These are phyloP conservation scores for Salvia rosmarinus DNA, from an alignment of 257 asterid genomes.

Conservation along the genomic window DNA sequence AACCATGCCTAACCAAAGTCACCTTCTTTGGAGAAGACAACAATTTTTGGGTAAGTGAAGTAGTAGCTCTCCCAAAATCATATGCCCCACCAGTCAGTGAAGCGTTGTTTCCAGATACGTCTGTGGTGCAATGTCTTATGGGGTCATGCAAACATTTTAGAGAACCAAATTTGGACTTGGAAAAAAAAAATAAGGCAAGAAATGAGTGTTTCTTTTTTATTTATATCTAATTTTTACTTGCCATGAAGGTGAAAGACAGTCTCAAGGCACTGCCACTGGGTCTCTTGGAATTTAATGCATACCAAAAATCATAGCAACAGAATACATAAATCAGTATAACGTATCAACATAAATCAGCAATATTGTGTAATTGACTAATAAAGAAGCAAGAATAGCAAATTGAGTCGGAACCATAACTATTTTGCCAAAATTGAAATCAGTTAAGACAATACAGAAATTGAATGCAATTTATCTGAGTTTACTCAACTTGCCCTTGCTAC, in stretches of 20 bases:
- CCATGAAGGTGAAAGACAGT: background rate
- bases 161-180: background rate
- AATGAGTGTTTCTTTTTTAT: background rate
- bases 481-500: background rate
- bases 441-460: background rate
- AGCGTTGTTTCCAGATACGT: slow-evolving; percentile 41
- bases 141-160: slow-evolving; percentile 12
- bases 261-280: no score
- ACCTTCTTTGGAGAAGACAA: slow-evolving; percentile 73
- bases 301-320: background rate
- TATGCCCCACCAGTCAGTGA: slow-evolving; percentile 71
- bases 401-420: background rate
- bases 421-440: background rate
- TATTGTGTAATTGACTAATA: background rate
- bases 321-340: background rate
- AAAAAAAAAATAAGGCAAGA: background rate
- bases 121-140: slow-evolving; percentile 33
- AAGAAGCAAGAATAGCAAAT: background rate
- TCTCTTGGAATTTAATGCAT: background rate
- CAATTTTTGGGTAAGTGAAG: slow-evolving; percentile 55
- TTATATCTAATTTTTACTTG: background rate
- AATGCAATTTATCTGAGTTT: background rate
- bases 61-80: slow-evolving; percentile 65
- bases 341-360: background rate
- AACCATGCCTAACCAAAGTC: slow-evolving; percentile 73